Base-by-base conservation (phyloP, 305 asterid species). In the Fraxinus baroniana region DNA sequence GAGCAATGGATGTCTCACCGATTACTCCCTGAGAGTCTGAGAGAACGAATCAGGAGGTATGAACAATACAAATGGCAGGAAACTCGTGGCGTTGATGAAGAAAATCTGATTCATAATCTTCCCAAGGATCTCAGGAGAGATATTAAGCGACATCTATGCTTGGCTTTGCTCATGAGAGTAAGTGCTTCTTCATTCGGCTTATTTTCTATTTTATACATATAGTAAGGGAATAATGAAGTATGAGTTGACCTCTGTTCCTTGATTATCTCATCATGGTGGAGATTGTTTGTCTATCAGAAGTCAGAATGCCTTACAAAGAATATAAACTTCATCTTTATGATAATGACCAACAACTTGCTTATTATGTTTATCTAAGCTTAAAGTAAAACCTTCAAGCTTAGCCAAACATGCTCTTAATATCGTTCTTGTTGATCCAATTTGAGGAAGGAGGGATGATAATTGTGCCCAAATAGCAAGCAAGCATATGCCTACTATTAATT, bases 1-100 rank as follows among this genome's bases (percentile, higher is more conserved):
- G 91, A 88, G 84, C 91, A 87, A 39, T 90, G 93, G 93, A 90
- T 90, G 93, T 88, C 93, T 22, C 91, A 90, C 52, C 91, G 90
- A 13, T 74, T 62, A 15, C 82, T 79, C 13, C 82, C 82, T 7
- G 15, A n/a, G 22, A 55, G 24, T 60, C 44, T 79, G 76, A 46
- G 44, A 68, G 37, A 68, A 39, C 82, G 82, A n/a, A 74, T 79
- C 28, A 46, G 77, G 18, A 20, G 82, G 10, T 79, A 62, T 66
- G 82, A 33, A 2, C 77, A 79, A 66, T 79, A 79, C 70, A 46
- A 76, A 22, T 76, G 79, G 79, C 66, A 37, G 46, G 79, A 52
- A 41, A 76, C 79, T n/a, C 68, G 79, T 12, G 79, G 79, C 5
- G 79, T 76, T 24, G 66, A 76, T 41, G 79, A 76, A 76, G 66